phyloP scores from a whole-genome alignment of 495 filamentous ascomycete genomes.

The Elaphomyces granulatus region DNA sequence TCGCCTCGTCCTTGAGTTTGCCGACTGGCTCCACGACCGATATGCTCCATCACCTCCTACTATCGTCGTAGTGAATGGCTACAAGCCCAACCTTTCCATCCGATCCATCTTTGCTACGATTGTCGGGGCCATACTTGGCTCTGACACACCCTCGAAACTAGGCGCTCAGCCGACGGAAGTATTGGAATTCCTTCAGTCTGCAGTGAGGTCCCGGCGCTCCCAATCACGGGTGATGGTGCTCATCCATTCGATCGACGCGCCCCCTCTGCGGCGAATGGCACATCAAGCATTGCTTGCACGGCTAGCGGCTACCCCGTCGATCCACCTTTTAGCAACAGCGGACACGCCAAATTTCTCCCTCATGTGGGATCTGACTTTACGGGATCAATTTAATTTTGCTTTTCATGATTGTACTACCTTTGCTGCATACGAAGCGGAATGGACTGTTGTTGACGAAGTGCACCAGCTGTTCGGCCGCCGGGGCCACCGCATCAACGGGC shows the following conservation, averaged over 20 bases:
- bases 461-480: slow-evolving; percentile 73
- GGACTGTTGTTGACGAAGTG: slow-evolving; percentile 71
- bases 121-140: slow-evolving; percentile 47
- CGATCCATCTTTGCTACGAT: slow-evolving; percentile 68
- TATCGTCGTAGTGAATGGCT: slow-evolving; percentile 82
- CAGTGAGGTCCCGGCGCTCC: slow-evolving; percentile 34
- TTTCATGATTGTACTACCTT: slow-evolving; percentile 96
- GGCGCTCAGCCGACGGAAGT: slow-evolving; percentile 50
- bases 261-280: slow-evolving; percentile 52
- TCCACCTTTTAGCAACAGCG: slow-evolving; percentile 64
- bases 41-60: slow-evolving; percentile 22
- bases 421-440: slow-evolving; percentile 52
- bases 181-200: slow-evolving; percentile 45
- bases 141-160: slow-evolving; percentile 38
- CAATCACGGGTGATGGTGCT: slow-evolving; percentile 54
- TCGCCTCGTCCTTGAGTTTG: slow-evolving; percentile 59
- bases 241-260: slow-evolving; percentile 74
- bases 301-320: slow-evolving; percentile 56
- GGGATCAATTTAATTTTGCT: slow-evolving; percentile 64
- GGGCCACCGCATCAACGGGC: slow-evolving; percentile 69
- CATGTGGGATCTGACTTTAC: slow-evolving; percentile 76
- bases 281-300: slow-evolving; percentile 62
- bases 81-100: slow-evolving; percentile 57
- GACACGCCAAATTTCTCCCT: slow-evolving; percentile 78
- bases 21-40: slow-evolving; percentile 48